Conservation (phyloP, 2,329 filamentous ascomycete genomes). For the Aspergillus proliferans region DNA sequence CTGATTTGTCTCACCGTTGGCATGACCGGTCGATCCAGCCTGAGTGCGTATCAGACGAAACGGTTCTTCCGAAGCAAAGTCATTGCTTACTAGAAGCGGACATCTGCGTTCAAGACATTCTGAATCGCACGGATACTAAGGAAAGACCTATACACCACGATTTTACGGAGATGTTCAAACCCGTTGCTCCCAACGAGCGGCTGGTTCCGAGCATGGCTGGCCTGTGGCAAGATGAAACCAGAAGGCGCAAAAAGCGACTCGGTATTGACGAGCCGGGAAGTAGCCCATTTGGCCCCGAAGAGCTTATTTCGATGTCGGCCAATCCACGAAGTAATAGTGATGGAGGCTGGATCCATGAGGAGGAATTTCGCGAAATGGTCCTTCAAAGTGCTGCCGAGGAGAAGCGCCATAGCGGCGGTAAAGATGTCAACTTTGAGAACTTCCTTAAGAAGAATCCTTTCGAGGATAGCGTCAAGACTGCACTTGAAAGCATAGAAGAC, state of each 20-base stretch:
- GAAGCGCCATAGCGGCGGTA: constrained; percentile 41
- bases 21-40: constrained; percentile 65
- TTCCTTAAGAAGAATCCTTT: constrained; percentile 55
- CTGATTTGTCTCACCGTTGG: constrained; percentile 63
- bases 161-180: constrained; percentile 66
- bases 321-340: constrained; percentile 64
- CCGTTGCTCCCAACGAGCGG: constrained; percentile 63
- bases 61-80: constrained; percentile 66
- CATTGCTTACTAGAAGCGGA: constrained; percentile 89
- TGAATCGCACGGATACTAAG: constrained; percentile 70
- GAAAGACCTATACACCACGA: constrained; percentile 79
- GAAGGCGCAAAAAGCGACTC: constrained; percentile 67
- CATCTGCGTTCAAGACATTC: constrained; percentile 78
- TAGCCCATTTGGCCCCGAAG: constrained; percentile 75
- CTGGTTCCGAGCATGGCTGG: constrained; percentile 91
- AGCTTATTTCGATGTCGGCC: constrained; percentile 81
- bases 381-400: constrained; percentile 60
- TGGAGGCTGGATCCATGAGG: constrained; percentile 90
- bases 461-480: constrained; percentile 63
- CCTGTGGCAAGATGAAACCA: constrained; percentile 84
- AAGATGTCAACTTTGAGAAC: constrained; percentile 53
- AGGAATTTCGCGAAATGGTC: constrained; percentile 67
- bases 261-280: constrained; percentile 57
- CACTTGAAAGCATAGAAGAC: constrained; percentile 78
- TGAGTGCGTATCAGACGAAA: constrained; percentile 55